A percentile compares a stretch with the other conserved stretches of the same genome.
These are phyloP conservation scores for Myxozyma sirexii DNA, from an alignment of 805 yeast species.

Conservation along the genomic window DNA sequence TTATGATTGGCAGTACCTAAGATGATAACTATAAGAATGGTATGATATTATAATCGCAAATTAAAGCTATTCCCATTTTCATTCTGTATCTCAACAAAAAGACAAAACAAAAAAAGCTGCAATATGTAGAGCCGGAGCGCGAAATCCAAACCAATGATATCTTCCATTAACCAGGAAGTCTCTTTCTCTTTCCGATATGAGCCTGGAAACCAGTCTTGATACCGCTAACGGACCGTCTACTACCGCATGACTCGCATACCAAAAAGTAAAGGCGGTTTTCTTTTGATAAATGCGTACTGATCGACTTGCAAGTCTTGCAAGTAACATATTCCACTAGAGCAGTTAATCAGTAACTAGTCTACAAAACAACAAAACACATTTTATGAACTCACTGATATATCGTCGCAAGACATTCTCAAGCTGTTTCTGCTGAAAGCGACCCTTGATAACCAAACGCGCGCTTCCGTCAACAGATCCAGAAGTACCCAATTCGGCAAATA, in stretches of 20 bases:
- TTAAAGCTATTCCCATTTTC: background rate
- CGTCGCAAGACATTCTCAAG: slow-evolving; percentile 95
- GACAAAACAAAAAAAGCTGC: background rate
- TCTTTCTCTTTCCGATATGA: slow-evolving; percentile 80
- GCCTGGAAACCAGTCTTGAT: slow-evolving; percentile 99
- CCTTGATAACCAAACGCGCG: slow-evolving; percentile 94
- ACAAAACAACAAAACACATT: background rate
- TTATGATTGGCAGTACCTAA: too few species aligned
- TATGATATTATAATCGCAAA: background rate
- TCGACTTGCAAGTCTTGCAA: slow-evolving; percentile 97
- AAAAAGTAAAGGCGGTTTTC: slow-evolving; percentile 97
- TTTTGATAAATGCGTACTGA: slow-evolving; percentile 93
- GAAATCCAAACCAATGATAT: background rate
- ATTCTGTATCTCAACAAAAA: background rate
- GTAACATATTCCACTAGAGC: slow-evolving; percentile 81
- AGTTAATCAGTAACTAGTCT: background rate
- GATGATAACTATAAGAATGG: background rate
- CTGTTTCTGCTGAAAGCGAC: slow-evolving; percentile 97
- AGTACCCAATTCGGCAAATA: slow-evolving; percentile 99
- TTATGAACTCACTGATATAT: slow-evolving; percentile 57
- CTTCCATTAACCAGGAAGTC: slow-evolving; percentile 27
- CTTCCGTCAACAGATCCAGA: slow-evolving; percentile 99
- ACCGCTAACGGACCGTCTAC: slow-evolving; percentile 93
- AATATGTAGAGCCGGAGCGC: background rate
- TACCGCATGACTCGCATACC: slow-evolving; percentile 98